Evolutionary conservation across 768 basidiomycete genomes (phyloP), one percentile per base, ranked within the genome.

Genomic region (Tricholoma furcatifolium): DNA sequence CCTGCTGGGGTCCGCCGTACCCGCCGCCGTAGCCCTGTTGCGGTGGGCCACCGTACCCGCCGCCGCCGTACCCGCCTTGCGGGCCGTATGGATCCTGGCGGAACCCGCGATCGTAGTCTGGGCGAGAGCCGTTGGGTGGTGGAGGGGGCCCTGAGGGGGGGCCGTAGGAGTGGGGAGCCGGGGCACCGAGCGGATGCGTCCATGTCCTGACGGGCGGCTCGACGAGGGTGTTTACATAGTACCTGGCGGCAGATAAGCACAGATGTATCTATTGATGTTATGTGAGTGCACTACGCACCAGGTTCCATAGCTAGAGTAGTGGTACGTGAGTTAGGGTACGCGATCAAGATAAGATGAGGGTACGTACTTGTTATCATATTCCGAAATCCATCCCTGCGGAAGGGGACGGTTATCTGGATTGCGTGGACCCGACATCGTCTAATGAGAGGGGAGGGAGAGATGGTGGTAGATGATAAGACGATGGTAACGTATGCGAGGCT

Each of bases 191-290:
- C 0, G 89, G 89, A 59, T 90, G 89, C 0, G 70, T 74, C 89
- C 89, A 91, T 12, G 76, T 79, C 34, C 85, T 81, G 17, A 78
- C 75, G 0, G 87, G 84, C 4, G 88, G 88, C 15, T 74, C 69
- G 41, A 79, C 76, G 21, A 61, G 66, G 0, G 85, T 87, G 60
- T 91, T 82, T 41, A 91, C 86, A 57, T 91, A 91, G 74, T 81
- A 91, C 88, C 89, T 91, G 47, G 32, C 39, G 18, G 15, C 15
- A 14, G 39, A 27, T 27, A 27, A 4, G 27, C 7, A 23, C 20
- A 35, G 12, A 7, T 9, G n/a, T 7, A 11, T 9, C 32, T 35
- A 7, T 38, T 31, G 21, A 55, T 23, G 15, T 14, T 40, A 14
- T 5, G 46, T 15, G 48, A 32, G 6, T 18, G 21, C 31, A 51